A percentile compares a stretch with the other conserved stretches of the same genome.
Conservation (phyloP, 805 yeast genomes). For the Lipomyces yamadae region DNA sequence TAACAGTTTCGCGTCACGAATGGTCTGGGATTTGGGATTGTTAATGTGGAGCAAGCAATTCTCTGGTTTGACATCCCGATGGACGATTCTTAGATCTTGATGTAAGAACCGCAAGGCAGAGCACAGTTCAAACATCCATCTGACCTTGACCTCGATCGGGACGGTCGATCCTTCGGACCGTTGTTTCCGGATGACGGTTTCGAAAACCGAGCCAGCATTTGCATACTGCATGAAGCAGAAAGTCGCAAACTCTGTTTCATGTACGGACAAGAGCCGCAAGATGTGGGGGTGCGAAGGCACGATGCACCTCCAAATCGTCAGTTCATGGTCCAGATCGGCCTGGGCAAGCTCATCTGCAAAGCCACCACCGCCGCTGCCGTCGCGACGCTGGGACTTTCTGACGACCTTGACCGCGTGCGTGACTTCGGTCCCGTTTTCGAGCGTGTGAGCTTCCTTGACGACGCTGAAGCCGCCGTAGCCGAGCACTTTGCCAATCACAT, state of each 20-base stretch:
- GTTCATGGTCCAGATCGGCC: constrained; percentile 69
- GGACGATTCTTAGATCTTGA: constrained; percentile 64
- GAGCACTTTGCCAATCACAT: constrained; percentile 68
- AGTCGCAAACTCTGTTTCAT: constrained; percentile 62
- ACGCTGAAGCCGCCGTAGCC: constrained; percentile 93
- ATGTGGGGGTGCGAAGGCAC: constrained; percentile 60
- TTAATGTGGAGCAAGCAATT: constrained; percentile 67
- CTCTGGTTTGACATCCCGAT: constrained; percentile 83
- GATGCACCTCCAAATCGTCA: constrained; percentile 72
- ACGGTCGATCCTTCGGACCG: constrained; percentile 36
- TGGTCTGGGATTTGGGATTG: constrained; percentile 15
- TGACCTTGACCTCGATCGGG: constrained; percentile 15
- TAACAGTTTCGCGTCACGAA: constrained; percentile 47
- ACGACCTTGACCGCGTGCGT: constrained; percentile 65
- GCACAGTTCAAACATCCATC: constrained; percentile 54
- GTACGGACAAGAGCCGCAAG: constrained; percentile 63
- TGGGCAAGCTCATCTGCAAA: constrained; percentile 51
- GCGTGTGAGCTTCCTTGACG: constrained; percentile 66
- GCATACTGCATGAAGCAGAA: constrained; percentile 74
- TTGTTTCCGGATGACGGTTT: constrained; percentile 42
- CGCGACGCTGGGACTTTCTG: constrained; percentile 40
- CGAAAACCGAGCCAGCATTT: constrained; percentile 80
- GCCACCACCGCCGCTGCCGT: constrained; percentile 25
- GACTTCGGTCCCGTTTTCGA: constrained; percentile 40
- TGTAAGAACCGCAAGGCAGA: constrained; percentile 68